Evolutionary conservation across 2,329 filamentous ascomycete species (phyloP).

Genomic region (Calonectria pauciramosa): DNA sequence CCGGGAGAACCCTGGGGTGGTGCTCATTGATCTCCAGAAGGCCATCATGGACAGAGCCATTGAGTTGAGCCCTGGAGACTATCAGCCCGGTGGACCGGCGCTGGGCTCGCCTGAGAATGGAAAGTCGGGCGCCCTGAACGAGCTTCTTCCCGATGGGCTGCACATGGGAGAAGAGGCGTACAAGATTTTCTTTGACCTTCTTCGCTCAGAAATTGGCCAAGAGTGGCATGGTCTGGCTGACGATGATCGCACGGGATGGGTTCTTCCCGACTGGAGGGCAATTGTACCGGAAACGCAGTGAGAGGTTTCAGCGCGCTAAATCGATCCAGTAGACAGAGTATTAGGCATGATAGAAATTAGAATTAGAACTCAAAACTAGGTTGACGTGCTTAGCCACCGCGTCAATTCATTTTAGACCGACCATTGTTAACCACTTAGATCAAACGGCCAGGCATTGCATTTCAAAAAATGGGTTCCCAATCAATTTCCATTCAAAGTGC

Average conservation of each 20-base stretch:
- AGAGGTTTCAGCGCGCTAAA: not conserved
- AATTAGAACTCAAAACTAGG: not conserved
- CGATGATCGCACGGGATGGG: constrained; percentile 55
- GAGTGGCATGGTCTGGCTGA: constrained; percentile 55
- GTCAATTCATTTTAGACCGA: not conserved
- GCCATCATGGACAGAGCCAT: constrained; percentile 80
- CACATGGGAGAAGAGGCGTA: constrained; percentile 70
- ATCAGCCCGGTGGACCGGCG: constrained; percentile 61
- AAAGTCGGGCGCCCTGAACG: constrained; percentile 63
- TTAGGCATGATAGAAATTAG: not conserved
- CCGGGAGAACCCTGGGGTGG: constrained; percentile 74
- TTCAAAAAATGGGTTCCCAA: not conserved
- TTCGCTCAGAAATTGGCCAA: constrained; percentile 63
- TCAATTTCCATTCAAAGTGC: not conserved
- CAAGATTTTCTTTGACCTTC: constrained; percentile 62
- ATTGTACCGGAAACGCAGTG: constrained; percentile 27
- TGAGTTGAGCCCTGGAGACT: constrained; percentile 69
- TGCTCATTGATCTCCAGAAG: constrained; percentile 84
- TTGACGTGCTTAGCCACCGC: not conserved
- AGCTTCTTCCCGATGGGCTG: constrained; percentile 69
- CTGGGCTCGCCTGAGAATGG: constrained; percentile 66
- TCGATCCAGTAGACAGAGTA: not conserved
- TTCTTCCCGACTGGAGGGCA: constrained; percentile 64
- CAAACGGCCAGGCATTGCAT: not conserved
- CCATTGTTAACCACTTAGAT: not conserved